Evolutionary conservation across 495 filamentous ascomycete genomes (phyloP).

Genomic region (Saxophila tyrrhenica): DNA sequence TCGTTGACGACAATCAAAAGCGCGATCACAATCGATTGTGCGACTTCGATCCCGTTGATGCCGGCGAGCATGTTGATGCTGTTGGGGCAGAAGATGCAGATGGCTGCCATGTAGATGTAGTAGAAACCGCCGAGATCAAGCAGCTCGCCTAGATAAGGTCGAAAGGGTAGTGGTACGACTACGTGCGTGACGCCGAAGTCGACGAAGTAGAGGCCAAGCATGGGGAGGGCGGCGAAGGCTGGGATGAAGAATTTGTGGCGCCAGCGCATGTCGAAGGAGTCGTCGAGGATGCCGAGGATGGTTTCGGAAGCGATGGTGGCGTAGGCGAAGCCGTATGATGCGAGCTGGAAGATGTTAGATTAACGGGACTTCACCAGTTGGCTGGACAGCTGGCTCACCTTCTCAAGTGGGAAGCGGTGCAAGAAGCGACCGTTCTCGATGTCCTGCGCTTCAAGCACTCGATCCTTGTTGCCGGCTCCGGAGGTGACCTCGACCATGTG

Average conservation of each 20-base stretch:
- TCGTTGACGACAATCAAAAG: slow-evolving; percentile 76
- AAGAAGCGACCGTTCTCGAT: slow-evolving; percentile 68
- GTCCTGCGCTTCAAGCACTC: slow-evolving; percentile 52
- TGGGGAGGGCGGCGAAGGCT: slow-evolving; percentile 82
- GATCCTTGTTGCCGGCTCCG: slow-evolving; percentile 82
- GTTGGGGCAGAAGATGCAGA: slow-evolving; percentile 94
- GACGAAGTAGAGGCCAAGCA: slow-evolving; percentile 95
- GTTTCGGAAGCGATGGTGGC: slow-evolving; percentile 81
- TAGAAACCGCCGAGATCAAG: slow-evolving; percentile 83
- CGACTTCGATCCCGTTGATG: slow-evolving; percentile 94
- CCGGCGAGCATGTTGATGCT: slow-evolving; percentile 98
- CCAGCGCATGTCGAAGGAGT: slow-evolving; percentile 97
- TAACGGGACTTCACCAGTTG: not conserved
- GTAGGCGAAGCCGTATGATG: slow-evolving; percentile 88
- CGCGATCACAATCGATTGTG: slow-evolving; percentile 86
- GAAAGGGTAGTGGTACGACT: slow-evolving; percentile 74
- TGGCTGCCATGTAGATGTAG: slow-evolving; percentile 89
- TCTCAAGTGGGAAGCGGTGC: slow-evolving; percentile 87
- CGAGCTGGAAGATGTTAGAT: slow-evolving; percentile 46
- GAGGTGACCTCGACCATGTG: slow-evolving; percentile 95
- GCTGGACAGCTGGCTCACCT: slow-evolving; percentile 40
- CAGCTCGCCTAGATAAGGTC: slow-evolving; percentile 70
- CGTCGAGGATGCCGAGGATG: slow-evolving; percentile 86
- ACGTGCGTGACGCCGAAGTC: slow-evolving; percentile 95
- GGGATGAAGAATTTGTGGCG: slow-evolving; percentile 97